Evolutionary conservation across 176 grass and related monocot species (phyloP).

Genomic region (Rhynchospora breviuscula): DNA sequence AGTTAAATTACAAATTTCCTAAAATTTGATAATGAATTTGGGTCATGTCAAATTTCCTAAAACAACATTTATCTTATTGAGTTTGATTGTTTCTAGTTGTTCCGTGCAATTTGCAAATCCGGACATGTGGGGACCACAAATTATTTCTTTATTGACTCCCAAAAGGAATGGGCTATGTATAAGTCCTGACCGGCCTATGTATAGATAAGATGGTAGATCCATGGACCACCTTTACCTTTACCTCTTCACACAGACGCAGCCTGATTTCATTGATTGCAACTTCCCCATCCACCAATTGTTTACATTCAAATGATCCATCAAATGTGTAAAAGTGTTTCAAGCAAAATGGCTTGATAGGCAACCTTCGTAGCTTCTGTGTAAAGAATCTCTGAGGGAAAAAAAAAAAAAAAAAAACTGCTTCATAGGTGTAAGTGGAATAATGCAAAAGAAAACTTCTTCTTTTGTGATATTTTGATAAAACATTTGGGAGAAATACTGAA

Average conservation of each 20-base stretch:
- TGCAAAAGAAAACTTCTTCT: too few relatives aligned
- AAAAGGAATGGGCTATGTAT: not conserved
- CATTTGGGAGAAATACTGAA: too few relatives aligned
- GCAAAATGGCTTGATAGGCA: not conserved
- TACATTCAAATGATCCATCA: slow-evolving; percentile 7
- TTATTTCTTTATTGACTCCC: not conserved
- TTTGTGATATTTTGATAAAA: too few relatives aligned
- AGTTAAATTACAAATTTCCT: too few relatives aligned
- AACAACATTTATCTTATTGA: not conserved
- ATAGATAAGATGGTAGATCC: not conserved
- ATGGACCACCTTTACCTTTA: slow-evolving; percentile 3
- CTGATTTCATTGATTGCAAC: not conserved
- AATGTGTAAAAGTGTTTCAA: slow-evolving; percentile 3
- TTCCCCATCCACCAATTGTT: not conserved
- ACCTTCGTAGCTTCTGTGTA: too few relatives aligned
- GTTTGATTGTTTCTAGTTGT: not conserved
- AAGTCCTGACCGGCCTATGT: not conserved
- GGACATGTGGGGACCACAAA: not conserved
- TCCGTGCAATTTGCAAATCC: not conserved
- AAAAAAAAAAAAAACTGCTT: too few relatives aligned
- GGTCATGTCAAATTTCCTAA: not conserved
- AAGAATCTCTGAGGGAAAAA: too few relatives aligned
- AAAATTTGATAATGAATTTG: too few relatives aligned
- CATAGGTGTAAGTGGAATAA: too few relatives aligned
- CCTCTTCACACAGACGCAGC: not conserved